Base-by-base conservation (phyloP, 2,329 filamentous ascomycete species). In the Aspergillus ruber region DNA sequence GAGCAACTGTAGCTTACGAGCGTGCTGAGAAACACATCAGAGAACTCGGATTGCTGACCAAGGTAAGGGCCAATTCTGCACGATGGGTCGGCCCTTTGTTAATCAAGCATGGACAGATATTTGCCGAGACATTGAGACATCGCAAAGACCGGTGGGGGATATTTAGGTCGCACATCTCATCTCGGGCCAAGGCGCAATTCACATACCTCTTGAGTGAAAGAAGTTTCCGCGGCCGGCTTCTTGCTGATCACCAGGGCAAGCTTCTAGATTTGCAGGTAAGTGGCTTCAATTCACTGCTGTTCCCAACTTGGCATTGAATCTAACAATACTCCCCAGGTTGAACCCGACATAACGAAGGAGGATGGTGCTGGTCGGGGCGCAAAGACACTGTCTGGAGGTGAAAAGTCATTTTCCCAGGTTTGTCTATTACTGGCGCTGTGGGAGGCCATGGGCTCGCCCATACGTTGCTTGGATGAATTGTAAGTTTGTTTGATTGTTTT, bases 401-500 rank as follows among this genome's bases (percentile, higher is more conserved):
- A 98, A 66, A 98, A 98, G 67, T 97, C 91, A 0, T 98, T 97
- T 67, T 94, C 90, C 3, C 95, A 91, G 3, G 94, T 97, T 50
- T 98, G 93, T 70, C 79, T 98, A 58, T 74, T 98, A 46, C 77
- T 98, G 27, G 83, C 90, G 2, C 85, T 98, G 15, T 98, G 93
- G 93, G 93, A 98, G 64, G 91, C 93, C 25, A 98, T 98, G 85
- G 91, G 93, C 9, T 94, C 90, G 15, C 91, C 90, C 0, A 85
- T 98, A 51, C 83, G 93, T 46, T 98, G 93, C 62, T 76, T 98
- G 46, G 93, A 98, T 69, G 93, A 98, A 69, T 98, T 97, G 76
- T 79, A 65, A 56, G 74, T 69, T 40, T 21, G 21, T 5, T 21
- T 21, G 2, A 6, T 21, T 21, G 1, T 21, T 21, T 21, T 1